Conservation (phyloP, 2,329 filamentous ascomycete species). For the Botrytis hyacinthi region DNA sequence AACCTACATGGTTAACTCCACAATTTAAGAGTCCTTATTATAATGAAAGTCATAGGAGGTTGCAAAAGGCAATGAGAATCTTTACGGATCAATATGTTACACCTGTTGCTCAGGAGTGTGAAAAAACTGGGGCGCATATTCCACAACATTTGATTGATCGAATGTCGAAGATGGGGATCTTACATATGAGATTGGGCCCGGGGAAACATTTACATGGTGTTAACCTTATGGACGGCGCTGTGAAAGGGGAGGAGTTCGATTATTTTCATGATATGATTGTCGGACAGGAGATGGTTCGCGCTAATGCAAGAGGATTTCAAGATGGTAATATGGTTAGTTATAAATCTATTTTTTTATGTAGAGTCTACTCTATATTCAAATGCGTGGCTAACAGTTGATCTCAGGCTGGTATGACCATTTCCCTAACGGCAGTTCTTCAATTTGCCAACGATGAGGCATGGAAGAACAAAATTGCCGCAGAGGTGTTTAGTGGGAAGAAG, state of each 20-base stretch:
- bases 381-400: not conserved
- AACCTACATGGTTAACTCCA: constrained; percentile 78
- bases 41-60: constrained; percentile 66
- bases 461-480: constrained; percentile 64
- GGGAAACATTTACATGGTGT: constrained; percentile 77
- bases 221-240: constrained; percentile 63
- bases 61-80: constrained; percentile 68
- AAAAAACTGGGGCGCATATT: constrained; percentile 71
- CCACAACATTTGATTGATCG: constrained; percentile 69
- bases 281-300: constrained; percentile 68
- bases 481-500: constrained; percentile 77
- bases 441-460: constrained; percentile 68
- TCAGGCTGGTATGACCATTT: constrained; percentile 60
- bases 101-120: constrained; percentile 73
- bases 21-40: constrained; percentile 79
- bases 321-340: constrained; percentile 81
- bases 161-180: constrained; percentile 70
- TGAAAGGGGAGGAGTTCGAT: constrained; percentile 79
- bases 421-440: constrained; percentile 75
- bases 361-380: not conserved
- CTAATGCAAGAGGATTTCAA: constrained; percentile 75
- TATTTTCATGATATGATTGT: constrained; percentile 83
- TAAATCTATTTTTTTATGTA: not conserved
- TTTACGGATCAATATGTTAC: constrained; percentile 71
- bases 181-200: constrained; percentile 81